Evolutionary conservation across 768 basidiomycete genomes (phyloP), one percentile per base, ranked within the genome.

Genomic region (Boletus subcaerulescens): DNA sequence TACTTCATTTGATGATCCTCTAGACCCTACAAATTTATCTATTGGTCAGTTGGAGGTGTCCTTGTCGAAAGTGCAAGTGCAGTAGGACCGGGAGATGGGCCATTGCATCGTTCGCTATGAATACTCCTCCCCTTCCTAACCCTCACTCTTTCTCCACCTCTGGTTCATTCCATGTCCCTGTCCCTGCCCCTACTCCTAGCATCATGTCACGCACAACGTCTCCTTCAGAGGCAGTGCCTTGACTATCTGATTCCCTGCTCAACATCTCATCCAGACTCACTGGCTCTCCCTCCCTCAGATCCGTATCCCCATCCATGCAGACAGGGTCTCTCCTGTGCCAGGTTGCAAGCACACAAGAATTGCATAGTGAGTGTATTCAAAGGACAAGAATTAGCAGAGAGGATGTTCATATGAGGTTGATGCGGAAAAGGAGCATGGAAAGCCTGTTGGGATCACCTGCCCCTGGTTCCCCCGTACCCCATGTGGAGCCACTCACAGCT

Each of bases 301-400:
- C 61, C 10, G 58, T 45, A 15, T 71, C 69, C 0, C 69, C 69
- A 12, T 57, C 52, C 15, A 2, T 59, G 29, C 54, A 56, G 31
- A 53, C 62, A 22, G 71, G 62, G n/a, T 70, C 70, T 18, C 71
- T 70, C 12, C 26, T 71, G 13, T 60, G 63, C 11, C 65, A 65
- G 35, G 48, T 38, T 3, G 52, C 58, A n/a, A 67, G 60, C 31
- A 50, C 53, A 4, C 66, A 65, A 42, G 66, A 66, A 8, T 41
- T 61, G 18, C 58, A 60, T 29, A 42, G 44, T 20, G 60, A 48
- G 4, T 61, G 61, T 61, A 57, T 33, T 60, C 67, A 59, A 3
- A 75, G 74, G 48, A 73, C 73, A 24, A 74, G 81, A 42, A 82
- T 85, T 53, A 83, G 72, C 48, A 76, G 77, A 29, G 82, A 82